These are phyloP conservation scores for Rhodotorula paludigena DNA, from an alignment of 768 basidiomycete genomes.

Conservation along the genomic window DNA sequence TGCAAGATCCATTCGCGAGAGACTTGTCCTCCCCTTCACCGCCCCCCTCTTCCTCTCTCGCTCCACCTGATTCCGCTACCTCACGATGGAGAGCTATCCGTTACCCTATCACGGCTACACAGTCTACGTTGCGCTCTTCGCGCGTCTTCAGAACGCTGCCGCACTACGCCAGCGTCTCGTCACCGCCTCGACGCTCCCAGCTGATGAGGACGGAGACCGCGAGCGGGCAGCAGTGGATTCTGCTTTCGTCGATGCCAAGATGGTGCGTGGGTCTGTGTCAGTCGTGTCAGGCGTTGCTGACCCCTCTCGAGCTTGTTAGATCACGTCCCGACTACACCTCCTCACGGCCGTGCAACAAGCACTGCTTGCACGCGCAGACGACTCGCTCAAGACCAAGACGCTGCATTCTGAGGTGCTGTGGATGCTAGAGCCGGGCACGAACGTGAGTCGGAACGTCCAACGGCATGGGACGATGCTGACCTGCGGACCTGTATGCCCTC, in stretches of 20 bases:
- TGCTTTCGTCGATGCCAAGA: constrained; percentile 78
- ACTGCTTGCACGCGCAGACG: constrained; percentile 62
- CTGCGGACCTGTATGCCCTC: neutral
- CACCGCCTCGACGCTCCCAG: constrained; percentile 60
- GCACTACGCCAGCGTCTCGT: constrained; percentile 64
- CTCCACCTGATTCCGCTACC: neutral
- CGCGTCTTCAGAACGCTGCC: constrained; percentile 60
- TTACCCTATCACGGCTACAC: constrained; percentile 44
- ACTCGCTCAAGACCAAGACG: constrained; percentile 69
- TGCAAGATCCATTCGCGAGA: neutral
- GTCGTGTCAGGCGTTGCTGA: neutral
- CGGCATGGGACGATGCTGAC: neutral
- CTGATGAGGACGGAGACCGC: constrained; percentile 56
- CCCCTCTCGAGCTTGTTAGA: constrained; percentile 52
- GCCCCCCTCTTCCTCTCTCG: neutral
- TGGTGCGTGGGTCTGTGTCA: constrained; percentile 54
- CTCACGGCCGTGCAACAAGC: constrained; percentile 80
- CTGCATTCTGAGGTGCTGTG: constrained; percentile 89
- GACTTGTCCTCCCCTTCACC: neutral
- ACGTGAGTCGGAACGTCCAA: constrained; percentile 53
- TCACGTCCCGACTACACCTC: constrained; percentile 73
- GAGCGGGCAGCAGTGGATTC: constrained; percentile 79
- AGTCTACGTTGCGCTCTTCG: constrained; percentile 64
- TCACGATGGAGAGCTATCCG: constrained; percentile 47
- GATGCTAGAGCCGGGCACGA: constrained; percentile 77